phyloP scores from a whole-genome alignment of 371 early-diverging fungal genomes.

The Parasitella parasitica region DNA sequence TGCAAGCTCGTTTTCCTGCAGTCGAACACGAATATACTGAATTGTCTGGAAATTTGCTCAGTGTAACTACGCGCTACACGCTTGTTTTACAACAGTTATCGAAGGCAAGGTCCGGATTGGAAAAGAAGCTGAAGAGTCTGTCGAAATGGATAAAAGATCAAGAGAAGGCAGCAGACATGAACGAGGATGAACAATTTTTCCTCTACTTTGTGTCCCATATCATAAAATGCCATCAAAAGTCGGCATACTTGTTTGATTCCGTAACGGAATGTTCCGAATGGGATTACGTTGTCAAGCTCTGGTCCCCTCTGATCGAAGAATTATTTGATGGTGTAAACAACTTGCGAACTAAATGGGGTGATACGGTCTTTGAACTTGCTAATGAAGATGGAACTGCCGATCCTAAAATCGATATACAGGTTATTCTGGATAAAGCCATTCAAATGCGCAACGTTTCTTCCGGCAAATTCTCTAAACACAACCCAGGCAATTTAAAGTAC shows the following conservation, averaged over 20 bases:
- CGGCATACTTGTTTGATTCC: not conserved
- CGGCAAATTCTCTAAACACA: conserved; percentile 4
- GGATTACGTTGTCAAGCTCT: not conserved
- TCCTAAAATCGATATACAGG: not conserved
- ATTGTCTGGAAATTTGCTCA: too few relatives aligned
- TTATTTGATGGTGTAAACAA: not conserved
- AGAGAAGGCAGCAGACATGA: too few relatives aligned
- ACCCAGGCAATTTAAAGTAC: not conserved
- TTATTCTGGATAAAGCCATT: not conserved
- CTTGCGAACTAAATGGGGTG: conserved; percentile 5
- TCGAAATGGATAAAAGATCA: too few relatives aligned
- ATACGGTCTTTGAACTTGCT: not conserved
- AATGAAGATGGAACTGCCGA: not conserved
- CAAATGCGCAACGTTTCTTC: conserved; percentile 1
- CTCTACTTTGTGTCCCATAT: too few relatives aligned
- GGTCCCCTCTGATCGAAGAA: conserved; percentile 2
- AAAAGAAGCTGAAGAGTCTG: too few relatives aligned
- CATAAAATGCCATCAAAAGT: conserved; percentile 4
- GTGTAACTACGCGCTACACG: too few relatives aligned
- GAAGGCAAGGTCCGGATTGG: too few relatives aligned
- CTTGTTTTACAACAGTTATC: too few relatives aligned
- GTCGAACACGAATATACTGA: too few relatives aligned
- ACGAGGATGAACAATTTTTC: too few relatives aligned
- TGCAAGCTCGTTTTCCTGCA: too few relatives aligned
- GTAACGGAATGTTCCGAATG: conserved; percentile 1